Percentiles rank a stretch among this genome's conserved stretches.
These are phyloP conservation scores for Plectosphaerella sp. DNA, from an alignment of 2,329 filamentous ascomycete genomes.

Conservation along the genomic window DNA sequence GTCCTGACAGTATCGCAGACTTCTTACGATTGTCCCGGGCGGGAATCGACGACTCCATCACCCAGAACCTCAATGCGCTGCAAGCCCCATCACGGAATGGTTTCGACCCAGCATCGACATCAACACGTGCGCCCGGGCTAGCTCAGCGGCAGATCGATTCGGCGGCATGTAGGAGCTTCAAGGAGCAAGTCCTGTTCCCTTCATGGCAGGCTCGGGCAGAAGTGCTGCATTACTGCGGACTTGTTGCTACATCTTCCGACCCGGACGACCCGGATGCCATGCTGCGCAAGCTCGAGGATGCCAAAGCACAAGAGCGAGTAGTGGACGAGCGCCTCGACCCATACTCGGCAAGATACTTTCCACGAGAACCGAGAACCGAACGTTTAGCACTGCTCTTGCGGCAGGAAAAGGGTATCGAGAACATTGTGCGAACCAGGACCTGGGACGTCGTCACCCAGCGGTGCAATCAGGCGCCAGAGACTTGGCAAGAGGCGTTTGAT, in stretches of 20 bases:
- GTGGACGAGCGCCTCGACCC: slow-evolving; percentile 90
- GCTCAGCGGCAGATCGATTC: slow-evolving; percentile 52
- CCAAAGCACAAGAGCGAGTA: slow-evolving; percentile 64
- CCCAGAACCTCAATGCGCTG: slow-evolving; percentile 87
- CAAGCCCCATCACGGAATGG: slow-evolving; percentile 65
- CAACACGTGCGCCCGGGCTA: slow-evolving; percentile 51
- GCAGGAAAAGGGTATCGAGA: slow-evolving; percentile 72
- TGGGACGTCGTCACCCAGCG: slow-evolving; percentile 76
- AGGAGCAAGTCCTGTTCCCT: slow-evolving; percentile 74
- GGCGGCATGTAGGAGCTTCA: slow-evolving; percentile 65
- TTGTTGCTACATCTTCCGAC: slow-evolving; percentile 82
- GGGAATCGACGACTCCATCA: slow-evolving; percentile 88
- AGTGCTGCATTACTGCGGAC: slow-evolving; percentile 82
- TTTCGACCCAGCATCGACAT: slow-evolving; percentile 79
- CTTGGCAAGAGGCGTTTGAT: slow-evolving; percentile 63
- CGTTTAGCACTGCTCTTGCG: slow-evolving; percentile 67
- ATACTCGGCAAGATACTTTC: slow-evolving; percentile 81
- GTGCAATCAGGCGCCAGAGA: slow-evolving; percentile 56
- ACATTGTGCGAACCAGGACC: slow-evolving; percentile 73
- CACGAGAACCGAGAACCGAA: slow-evolving; percentile 75
- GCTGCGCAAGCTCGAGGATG: slow-evolving; percentile 64
- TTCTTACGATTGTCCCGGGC: slow-evolving; percentile 84
- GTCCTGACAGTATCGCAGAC: slow-evolving; percentile 65
- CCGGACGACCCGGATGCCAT: slow-evolving; percentile 78
- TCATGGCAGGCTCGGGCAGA: slow-evolving; percentile 82